A percentile compares a stretch with the other conserved stretches of the same genome.
These are phyloP conservation scores for Holtermannia corniformis DNA, from an alignment of 768 basidiomycete species.

Conservation along the genomic window DNA sequence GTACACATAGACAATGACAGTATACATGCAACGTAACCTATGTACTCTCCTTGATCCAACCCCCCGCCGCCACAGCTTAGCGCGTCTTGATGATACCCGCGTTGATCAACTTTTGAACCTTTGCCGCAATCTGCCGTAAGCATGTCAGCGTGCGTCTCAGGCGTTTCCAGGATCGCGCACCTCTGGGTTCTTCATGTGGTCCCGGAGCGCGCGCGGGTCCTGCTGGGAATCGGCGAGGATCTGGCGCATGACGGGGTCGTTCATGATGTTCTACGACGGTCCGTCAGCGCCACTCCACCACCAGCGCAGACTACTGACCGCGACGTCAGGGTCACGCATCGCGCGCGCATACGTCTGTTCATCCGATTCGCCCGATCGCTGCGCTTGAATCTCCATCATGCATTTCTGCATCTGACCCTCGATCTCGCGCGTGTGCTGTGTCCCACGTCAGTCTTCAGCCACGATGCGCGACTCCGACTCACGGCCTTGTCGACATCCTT, in stretches of 20 bases:
- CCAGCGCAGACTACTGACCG: too few relatives aligned
- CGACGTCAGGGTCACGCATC: conserved; percentile 95
- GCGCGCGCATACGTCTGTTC: conserved; percentile 87
- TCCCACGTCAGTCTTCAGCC: background rate
- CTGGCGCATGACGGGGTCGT: conserved; percentile 77
- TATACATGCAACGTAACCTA: too few relatives aligned
- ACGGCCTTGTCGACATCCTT: conserved; percentile 66
- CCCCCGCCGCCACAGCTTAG: too few relatives aligned
- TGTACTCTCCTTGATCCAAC: too few relatives aligned
- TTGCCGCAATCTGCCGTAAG: conserved; percentile 50
- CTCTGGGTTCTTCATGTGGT: conserved; percentile 81
- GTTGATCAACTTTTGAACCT: conserved; percentile 81
- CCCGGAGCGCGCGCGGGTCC: conserved; percentile 78
- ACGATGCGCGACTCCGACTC: conserved; percentile 4
- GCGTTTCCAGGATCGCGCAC: conserved; percentile 11
- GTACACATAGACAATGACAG: too few relatives aligned
- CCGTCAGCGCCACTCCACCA: conserved; percentile 15
- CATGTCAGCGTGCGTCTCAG: conserved; percentile 44
- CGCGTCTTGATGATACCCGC: conserved; percentile 83
- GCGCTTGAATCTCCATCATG: conserved; percentile 64
- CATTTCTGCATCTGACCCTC: conserved; percentile 67
- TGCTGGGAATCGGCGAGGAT: conserved; percentile 89
- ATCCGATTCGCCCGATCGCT: conserved; percentile 76
- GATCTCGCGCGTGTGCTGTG: conserved; percentile 68
- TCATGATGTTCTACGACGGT: background rate